These are phyloP conservation scores for Flueggea neowawraea DNA, from an alignment of 441 rosid genomes.

Conservation along the genomic window DNA sequence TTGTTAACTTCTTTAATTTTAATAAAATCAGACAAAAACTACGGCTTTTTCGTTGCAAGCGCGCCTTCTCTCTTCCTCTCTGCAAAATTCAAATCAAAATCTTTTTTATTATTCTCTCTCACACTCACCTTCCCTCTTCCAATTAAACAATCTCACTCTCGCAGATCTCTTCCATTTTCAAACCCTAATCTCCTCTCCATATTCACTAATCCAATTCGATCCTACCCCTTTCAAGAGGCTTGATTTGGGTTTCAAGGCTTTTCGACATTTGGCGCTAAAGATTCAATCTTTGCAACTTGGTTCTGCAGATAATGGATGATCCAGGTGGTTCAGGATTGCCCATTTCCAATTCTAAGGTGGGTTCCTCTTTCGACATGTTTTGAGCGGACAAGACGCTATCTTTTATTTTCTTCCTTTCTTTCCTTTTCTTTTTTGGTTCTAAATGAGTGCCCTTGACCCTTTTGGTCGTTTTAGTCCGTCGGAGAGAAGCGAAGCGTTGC, in stretches of 20 bases:
- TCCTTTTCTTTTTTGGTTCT: background rate
- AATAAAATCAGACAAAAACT: background rate
- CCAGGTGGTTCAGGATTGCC: slow-evolving; percentile 24
- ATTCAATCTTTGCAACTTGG: no score
- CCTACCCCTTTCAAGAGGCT: no score
- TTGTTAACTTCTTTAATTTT: no score
- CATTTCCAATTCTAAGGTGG: slow-evolving; percentile 45
- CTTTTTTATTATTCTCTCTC: background rate
- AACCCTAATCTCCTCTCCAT: no score
- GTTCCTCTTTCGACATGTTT: slow-evolving; percentile 8
- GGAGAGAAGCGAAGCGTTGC: slow-evolving; percentile 31
- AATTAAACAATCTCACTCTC: no score
- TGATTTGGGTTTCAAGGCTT: background rate
- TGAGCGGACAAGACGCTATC: background rate
- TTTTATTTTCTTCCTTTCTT: no score
- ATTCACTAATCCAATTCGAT: no score
- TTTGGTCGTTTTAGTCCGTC: slow-evolving; percentile 26
- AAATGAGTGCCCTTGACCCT: background rate
- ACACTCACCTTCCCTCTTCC: background rate
- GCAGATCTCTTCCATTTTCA: no score
- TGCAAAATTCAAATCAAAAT: slow-evolving; percentile 1
- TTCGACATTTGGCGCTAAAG: background rate
- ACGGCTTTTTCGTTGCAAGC: background rate
- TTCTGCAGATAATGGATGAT: slow-evolving; percentile 32
- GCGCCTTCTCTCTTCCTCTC: slow-evolving; percentile 5